Evolutionary conservation across 441 rosid species (phyloP).

Genomic region (Gossypium lobatum): DNA sequence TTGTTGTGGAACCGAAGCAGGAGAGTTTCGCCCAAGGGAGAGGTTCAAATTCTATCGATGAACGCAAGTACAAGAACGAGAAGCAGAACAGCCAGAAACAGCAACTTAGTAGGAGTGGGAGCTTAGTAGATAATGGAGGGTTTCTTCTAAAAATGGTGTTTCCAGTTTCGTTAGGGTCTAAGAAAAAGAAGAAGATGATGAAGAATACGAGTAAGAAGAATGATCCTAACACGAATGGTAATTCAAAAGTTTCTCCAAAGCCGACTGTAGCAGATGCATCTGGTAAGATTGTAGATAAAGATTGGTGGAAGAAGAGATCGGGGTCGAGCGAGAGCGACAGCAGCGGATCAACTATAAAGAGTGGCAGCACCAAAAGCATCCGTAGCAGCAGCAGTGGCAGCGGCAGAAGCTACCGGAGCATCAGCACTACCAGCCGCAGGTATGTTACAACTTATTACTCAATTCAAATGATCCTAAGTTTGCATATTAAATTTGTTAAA

Average conservation of each 20-base stretch:
- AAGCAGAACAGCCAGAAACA: conserved; percentile 20
- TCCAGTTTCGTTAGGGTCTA: conserved; percentile 49
- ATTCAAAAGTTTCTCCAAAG: conserved; percentile 44
- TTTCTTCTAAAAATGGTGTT: conserved; percentile 64
- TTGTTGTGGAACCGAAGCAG: conserved; percentile 18
- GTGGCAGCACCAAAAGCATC: conserved; percentile 48
- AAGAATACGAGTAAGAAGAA: neutral
- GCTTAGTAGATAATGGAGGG: conserved; percentile 37
- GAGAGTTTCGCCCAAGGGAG: conserved; percentile 23
- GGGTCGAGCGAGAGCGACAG: conserved; percentile 34
- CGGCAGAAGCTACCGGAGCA: conserved; percentile 24
- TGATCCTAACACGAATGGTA: neutral
- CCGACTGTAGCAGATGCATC: conserved; percentile 40
- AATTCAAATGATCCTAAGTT: neutral
- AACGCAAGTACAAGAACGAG: conserved; percentile 5
- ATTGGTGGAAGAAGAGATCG: conserved; percentile 65
- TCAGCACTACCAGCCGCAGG: conserved; percentile 35
- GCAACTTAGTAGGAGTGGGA: conserved; percentile 30
- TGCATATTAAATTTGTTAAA: neutral
- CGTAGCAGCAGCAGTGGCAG: conserved; percentile 40
- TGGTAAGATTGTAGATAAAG: conserved; percentile 36
- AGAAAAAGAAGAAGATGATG: conserved; percentile 26
- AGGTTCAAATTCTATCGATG: conserved; percentile 17
- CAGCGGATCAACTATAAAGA: conserved; percentile 34
- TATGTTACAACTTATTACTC: neutral